phyloP scores from a whole-genome alignment of 1,284 basidiomycete genomes.

The Fomes fomentarius region DNA sequence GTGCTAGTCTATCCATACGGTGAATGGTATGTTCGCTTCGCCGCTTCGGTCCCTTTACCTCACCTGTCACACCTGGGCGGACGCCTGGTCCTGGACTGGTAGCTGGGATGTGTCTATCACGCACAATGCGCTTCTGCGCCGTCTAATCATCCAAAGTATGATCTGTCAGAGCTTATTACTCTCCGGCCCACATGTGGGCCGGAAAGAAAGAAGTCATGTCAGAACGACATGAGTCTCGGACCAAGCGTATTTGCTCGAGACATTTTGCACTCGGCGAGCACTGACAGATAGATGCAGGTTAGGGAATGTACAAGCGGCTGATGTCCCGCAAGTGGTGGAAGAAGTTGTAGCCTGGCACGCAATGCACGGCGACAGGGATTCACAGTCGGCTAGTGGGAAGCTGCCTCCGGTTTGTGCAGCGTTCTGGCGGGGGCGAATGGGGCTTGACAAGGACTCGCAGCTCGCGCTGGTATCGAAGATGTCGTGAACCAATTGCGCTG shows the following conservation, averaged over 20 bases:
- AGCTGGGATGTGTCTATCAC: too few species aligned
- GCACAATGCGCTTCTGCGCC: too few species aligned
- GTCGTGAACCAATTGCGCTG: neutral
- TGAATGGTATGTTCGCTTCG: constrained; percentile 72
- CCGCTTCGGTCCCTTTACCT: neutral
- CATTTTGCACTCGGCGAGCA: too few species aligned
- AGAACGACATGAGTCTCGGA: too few species aligned
- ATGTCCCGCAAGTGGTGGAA: constrained; percentile 60
- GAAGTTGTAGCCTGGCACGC: constrained; percentile 44
- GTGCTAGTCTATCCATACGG: constrained; percentile 75
- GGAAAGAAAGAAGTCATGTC: too few species aligned
- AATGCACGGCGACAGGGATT: neutral
- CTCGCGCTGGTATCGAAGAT: constrained; percentile 35
- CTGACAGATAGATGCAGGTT: constrained; percentile 47
- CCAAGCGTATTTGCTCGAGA: neutral
- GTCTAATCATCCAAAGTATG: too few species aligned
- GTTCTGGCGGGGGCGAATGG: constrained; percentile 81
- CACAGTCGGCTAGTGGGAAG: constrained; percentile 8
- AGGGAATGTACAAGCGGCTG: constrained; percentile 56
- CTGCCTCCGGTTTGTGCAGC: constrained; percentile 41
- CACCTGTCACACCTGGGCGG: too few species aligned
- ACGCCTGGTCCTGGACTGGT: too few species aligned
- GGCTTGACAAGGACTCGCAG: constrained; percentile 67
- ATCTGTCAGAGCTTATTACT: too few species aligned
- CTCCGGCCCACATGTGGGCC: too few species aligned